Conservation (phyloP, 345 rosid genomes). For the Melaleuca quinquenervia region DNA sequence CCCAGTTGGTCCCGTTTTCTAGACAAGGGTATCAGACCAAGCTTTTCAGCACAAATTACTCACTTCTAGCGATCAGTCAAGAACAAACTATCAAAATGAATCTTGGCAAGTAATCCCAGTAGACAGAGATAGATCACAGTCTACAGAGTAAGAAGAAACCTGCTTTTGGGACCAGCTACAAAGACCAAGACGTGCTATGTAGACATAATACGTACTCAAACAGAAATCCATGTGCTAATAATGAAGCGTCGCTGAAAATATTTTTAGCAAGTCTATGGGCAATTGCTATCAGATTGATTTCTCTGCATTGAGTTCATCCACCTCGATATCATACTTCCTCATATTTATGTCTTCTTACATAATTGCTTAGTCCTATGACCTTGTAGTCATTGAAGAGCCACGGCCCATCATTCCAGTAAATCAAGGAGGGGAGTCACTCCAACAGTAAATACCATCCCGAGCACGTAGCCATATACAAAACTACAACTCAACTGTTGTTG, state of each 20-base stretch:
- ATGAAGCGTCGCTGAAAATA: not conserved
- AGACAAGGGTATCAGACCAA: constrained; percentile 1
- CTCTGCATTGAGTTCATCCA: not conserved
- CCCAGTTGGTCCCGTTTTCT: constrained; percentile 77
- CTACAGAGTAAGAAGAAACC: not conserved
- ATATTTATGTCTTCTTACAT: not conserved
- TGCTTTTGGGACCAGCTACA: not conserved
- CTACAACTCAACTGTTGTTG: not conserved
- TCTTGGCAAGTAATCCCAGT: not conserved
- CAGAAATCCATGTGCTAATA: not conserved
- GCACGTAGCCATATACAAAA: not conserved
- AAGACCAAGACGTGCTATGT: not conserved
- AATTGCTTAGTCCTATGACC: not conserved
- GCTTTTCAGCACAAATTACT: not conserved
- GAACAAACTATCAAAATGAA: not conserved
- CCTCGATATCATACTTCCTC: not conserved
- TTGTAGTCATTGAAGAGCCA: not conserved
- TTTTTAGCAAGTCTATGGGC: not conserved
- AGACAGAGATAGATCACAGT: not conserved
- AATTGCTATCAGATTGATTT: not conserved
- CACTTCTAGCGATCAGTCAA: not conserved
- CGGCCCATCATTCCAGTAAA: not conserved
- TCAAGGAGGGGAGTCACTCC: not conserved
- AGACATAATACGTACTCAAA: not conserved
- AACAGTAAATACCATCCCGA: not conserved